Percentiles rank a stretch among this genome's conserved stretches.
Conservation (phyloP, 495 filamentous ascomycete genomes). For the Beverwykella pulmonaria region DNA sequence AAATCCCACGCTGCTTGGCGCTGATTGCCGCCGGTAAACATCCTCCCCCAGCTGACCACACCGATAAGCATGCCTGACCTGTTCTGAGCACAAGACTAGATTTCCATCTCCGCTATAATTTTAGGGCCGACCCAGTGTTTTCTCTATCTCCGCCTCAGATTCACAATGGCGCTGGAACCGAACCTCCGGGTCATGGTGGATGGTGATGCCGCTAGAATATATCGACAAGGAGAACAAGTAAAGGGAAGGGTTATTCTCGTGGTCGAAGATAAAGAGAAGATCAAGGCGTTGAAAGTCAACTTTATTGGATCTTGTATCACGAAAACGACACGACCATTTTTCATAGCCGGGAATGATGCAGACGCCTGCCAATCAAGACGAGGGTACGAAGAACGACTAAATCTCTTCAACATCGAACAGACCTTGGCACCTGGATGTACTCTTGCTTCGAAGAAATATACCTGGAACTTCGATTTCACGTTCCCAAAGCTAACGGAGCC, state of each 20-base stretch:
- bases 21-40: slow-evolving; percentile 26
- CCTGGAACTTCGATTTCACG: slow-evolving; percentile 34
- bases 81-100: not conserved
- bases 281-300: slow-evolving; percentile 26
- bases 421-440: slow-evolving; percentile 13
- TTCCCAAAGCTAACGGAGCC: slow-evolving; percentile 31
- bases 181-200: slow-evolving; percentile 27
- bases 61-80: slow-evolving; percentile 13
- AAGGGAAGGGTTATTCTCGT: slow-evolving; percentile 31
- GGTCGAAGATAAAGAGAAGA: slow-evolving; percentile 10
- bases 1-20: slow-evolving; percentile 32
- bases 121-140: slow-evolving; percentile 16
- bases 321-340: slow-evolving; percentile 29
- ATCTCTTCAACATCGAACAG: slow-evolving; percentile 27
- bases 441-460: slow-evolving; percentile 20
- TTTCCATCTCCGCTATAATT: slow-evolving; percentile 2
- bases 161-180: slow-evolving; percentile 17
- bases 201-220: slow-evolving; percentile 24
- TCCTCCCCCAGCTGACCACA: slow-evolving; percentile 22
- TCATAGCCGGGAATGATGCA: slow-evolving; percentile 18
- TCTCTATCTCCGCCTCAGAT: not conserved
- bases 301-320: slow-evolving; percentile 33
- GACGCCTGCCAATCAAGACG: slow-evolving; percentile 3
- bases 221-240: slow-evolving; percentile 30
- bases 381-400: slow-evolving; percentile 12